phyloP scores from a whole-genome alignment of 768 basidiomycete genomes.

The Podaxis sp. region DNA sequence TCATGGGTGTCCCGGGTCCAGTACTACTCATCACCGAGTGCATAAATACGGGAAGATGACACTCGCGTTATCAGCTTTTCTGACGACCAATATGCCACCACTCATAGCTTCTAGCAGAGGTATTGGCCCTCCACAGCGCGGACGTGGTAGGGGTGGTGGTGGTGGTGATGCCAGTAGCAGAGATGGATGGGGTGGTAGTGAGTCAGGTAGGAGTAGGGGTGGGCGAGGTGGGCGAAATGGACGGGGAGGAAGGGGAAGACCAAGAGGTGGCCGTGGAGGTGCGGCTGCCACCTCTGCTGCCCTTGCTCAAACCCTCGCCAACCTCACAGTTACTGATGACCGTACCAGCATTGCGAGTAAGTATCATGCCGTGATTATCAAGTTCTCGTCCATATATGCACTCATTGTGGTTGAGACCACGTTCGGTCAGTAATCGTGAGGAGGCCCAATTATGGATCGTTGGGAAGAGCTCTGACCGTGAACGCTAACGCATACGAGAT shows the following conservation, averaged over 20 bases:
- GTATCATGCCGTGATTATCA: not conserved
- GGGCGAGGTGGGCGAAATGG: constrained; percentile 19
- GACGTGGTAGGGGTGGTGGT: constrained; percentile 24
- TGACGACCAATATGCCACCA: constrained; percentile 37
- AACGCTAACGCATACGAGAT: constrained; percentile 67
- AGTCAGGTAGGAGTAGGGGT: constrained; percentile 21
- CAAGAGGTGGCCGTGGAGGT: constrained; percentile 7
- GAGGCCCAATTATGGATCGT: constrained; percentile 59
- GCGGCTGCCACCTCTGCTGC: constrained; percentile 25
- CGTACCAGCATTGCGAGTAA: constrained; percentile 6
- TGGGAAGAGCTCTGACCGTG: constrained; percentile 40
- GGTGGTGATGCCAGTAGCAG: not conserved
- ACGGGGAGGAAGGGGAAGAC: not conserved
- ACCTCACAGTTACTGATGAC: not conserved
- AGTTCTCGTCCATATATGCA: not conserved
- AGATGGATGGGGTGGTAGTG: constrained; percentile 10
- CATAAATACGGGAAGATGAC: not conserved
- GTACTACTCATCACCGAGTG: not conserved
- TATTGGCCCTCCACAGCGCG: constrained; percentile 23
- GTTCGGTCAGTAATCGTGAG: constrained; percentile 65
- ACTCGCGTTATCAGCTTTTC: constrained; percentile 8
- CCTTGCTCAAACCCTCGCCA: not conserved
- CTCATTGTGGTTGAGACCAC: constrained; percentile 22
- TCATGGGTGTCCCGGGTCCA: constrained; percentile 5
- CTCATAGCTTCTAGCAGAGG: constrained; percentile 28